phyloP scores from a whole-genome alignment of 1,284 basidiomycete species.

The Pseudozyma flocculosa region DNA sequence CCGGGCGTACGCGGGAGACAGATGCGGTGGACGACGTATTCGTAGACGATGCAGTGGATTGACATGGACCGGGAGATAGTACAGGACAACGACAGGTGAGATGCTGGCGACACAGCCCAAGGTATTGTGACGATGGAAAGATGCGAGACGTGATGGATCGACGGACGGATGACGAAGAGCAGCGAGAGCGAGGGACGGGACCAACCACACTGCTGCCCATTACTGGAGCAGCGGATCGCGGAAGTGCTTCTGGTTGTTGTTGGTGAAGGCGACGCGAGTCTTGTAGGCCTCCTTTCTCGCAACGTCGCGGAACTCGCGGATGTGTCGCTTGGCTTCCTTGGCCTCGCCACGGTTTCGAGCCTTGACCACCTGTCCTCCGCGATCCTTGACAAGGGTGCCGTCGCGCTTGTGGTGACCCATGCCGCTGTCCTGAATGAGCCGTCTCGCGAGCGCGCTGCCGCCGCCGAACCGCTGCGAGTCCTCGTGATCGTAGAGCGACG shows the following conservation, averaged over 20 bases:
- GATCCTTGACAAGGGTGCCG: slow-evolving; percentile 33
- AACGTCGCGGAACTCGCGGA: slow-evolving; percentile 81
- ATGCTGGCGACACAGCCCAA: no score
- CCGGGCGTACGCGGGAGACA: no score
- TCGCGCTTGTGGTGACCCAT: slow-evolving; percentile 29
- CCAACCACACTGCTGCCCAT: no score
- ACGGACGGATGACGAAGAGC: background rate
- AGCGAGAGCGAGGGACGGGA: no score
- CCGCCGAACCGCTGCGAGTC: slow-evolving; percentile 24
- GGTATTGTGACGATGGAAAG: no score
- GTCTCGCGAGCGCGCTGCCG: slow-evolving; percentile 39
- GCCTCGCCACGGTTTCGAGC: slow-evolving; percentile 87
- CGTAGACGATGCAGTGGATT: no score
- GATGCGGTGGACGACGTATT: no score
- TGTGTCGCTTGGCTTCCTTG: slow-evolving; percentile 82
- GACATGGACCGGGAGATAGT: no score
- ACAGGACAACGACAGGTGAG: no score
- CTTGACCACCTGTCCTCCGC: slow-evolving; percentile 43
- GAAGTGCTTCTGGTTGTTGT: slow-evolving; percentile 58
- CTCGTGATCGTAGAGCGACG: slow-evolving; percentile 10
- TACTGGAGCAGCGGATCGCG: slow-evolving; percentile 55
- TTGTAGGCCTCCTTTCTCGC: slow-evolving; percentile 77
- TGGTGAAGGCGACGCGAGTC: slow-evolving; percentile 64
- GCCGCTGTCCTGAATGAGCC: slow-evolving; percentile 35
- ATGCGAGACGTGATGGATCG: no score